Base-by-base conservation (phyloP, 176 grass and related monocot genomes). In the Dactylis glomerata region DNA sequence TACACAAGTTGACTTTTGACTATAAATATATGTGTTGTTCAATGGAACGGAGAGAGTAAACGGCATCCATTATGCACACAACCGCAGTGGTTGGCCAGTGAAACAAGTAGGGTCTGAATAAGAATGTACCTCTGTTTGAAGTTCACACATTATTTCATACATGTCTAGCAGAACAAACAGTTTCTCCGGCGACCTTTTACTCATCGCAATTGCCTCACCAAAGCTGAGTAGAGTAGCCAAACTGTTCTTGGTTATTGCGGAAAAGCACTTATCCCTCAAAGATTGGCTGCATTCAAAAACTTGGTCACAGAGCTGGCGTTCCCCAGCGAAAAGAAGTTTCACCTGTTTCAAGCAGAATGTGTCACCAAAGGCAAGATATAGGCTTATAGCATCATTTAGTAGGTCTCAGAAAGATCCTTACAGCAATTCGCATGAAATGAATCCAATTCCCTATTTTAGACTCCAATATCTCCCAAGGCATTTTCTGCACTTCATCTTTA, bases 81-180 rank as follows among this genome's bases (percentile, higher is more conserved):
- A 62, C 4, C 42, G 41, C 5, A 62, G 19, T 78, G 19, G 19
- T 16, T 72, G 22, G 26, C 51, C 65, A 68, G 27, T 85, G 40
- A 68, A 82, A 62, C 1, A 71, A 3, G 3, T 50, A 85, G 41
- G 42, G 2, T 27, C 22, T 75, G 76, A 79, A 73, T 23, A 75
- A 68, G 83, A 68, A 86, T 46, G 83, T 94, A 96, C 96, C 88
- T 99, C 96, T 26, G 86, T 87, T 88, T 96, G 96, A 83, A 99
- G 91, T 83, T 99, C 96, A 31, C 88, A 92, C 96, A 99, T 94
- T 73, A 99, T 95, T 79, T 94, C 96, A 11, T 99, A 99, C 96
- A 99, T 99, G 83, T 99, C 96, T 67, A 99, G 87, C 8, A 99
- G 86, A 69, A 99, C 93, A 72, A 99, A 96, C 2, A 99, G 68